phyloP scores from a whole-genome alignment of 2,329 filamentous ascomycete genomes.

The Sarocladium strictum region DNA sequence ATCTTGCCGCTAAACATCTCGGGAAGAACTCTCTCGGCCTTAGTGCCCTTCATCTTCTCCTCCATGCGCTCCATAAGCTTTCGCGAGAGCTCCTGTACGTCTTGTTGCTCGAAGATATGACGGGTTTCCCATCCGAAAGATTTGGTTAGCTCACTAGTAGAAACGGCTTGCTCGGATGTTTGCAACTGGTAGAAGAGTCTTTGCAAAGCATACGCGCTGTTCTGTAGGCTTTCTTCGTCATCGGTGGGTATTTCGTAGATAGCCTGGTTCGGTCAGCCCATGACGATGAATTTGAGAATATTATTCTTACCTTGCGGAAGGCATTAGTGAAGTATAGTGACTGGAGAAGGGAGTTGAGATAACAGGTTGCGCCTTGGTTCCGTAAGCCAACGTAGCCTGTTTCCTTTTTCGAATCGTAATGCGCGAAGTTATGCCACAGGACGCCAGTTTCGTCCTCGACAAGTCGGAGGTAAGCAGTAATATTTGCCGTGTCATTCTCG shows the following conservation, averaged over 20 bases:
- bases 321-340: conserved; percentile 84
- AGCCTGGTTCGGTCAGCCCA: conserved; percentile 49
- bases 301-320: conserved; percentile 74
- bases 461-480: conserved; percentile 76
- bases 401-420: conserved; percentile 99
- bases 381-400: conserved; percentile 95
- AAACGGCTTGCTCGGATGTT: conserved; percentile 74
- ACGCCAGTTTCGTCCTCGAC: conserved; percentile 86
- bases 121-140: conserved; percentile 98
- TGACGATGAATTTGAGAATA: too few species aligned
- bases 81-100: conserved; percentile 92
- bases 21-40: conserved; percentile 80
- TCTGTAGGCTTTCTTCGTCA: conserved; percentile 70
- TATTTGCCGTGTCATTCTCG: conserved; percentile 70
- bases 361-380: conserved; percentile 92
- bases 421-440: conserved; percentile 84
- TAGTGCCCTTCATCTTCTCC: conserved; percentile 95
- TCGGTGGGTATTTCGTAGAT: conserved; percentile 97
- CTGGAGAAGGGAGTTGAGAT: conserved; percentile 78
- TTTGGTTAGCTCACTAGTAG: conserved; percentile 87
- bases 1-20: conserved; percentile 95
- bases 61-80: conserved; percentile 98
- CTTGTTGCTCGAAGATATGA: conserved; percentile 97
- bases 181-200: conserved; percentile 93
- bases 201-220: conserved; percentile 91